Base-by-base conservation (phyloP, 139 green algal genomes). In the Chlamydomonas sp. region DNA sequence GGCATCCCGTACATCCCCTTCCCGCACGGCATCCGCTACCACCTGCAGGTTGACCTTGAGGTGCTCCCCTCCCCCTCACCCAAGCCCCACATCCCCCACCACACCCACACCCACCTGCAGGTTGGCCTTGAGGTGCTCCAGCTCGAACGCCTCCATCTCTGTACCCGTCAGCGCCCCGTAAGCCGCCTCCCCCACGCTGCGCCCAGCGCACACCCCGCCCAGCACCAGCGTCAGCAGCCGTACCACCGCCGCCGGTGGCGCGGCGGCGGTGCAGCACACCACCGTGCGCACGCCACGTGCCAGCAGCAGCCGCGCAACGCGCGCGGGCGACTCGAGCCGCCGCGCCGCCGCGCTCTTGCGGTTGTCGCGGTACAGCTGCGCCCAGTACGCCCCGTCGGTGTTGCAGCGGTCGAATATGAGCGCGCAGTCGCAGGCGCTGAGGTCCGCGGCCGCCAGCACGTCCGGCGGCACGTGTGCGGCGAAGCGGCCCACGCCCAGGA, bases 351-450 rank as follows among this genome's bases (percentile, higher is more conserved):
- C 49, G 49, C 74, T 87, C 79, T 93, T 93, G 60, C 90, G 79
- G 84, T 93, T 93, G 76, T 93, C 90, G 8, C 90, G 71, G 79
- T 93, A 93, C 76, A 93, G 73, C 87, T 93, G 90, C n/a, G 76
- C 84, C 87, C 90, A 89, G 63, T 89, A 89, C 3, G 90, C 90
- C 16, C 2, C 74, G 18, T 86, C 79, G 58, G 90, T 93, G 77
- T 93, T 93, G 49, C 89, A 89, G 57, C 88, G 88, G 58, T 90
- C 92, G 2, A 93, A 85, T 64, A 94, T 77, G 62, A 94, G 59
- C 16, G 90, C 90, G n/a, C 84, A 58, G 15, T 86, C 86, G 66
- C 83, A 90, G 61, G 72, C 31, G 6, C 80, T 64, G 63, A 94
- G 58, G 75, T 93, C 90, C 4, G 92, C 68, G 20, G 78, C 88